Base-by-base conservation (phyloP, 2,329 filamentous ascomycete genomes). In the Penicillium aurantiogriseum region DNA sequence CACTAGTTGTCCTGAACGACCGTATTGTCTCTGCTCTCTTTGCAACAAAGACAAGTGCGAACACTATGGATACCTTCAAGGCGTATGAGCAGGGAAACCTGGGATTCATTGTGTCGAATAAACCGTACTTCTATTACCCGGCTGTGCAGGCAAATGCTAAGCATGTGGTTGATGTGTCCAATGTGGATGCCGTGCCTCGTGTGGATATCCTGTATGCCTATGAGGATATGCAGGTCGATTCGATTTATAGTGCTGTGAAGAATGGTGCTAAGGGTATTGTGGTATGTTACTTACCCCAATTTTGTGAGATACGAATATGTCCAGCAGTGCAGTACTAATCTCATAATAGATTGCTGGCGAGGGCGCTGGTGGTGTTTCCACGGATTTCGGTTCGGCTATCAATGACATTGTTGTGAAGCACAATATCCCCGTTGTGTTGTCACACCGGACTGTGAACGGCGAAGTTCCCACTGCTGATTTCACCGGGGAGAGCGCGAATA, bases 11-110 rank as follows among this genome's bases (percentile, higher is more conserved):
- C 2, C 71, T 88, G 56, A 87, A 87, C 67, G 85, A 87, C 69
- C 81, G 84, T 55, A 86, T 87, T 63, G 79, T 79, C 5, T 79
- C 75, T 21, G 81, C 83, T 19, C 85, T 80, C 65, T 87, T 83
- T 71, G 82, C 77, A 4, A 83, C 82, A 51, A 88, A 88, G 73
- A 84, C 80, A 33, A 83, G 87, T 64, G 83, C 85, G 49, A 87
- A 88, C 72, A 78, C 81, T 2, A 75, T 87, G 48, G 85, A 88
- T 65, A 85, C 85, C 8, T 88, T 88, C 78, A 81, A 79, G 66
- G 78, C 81, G 1, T 74, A 74, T 15, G 85, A 88, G 71, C 77
- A 79, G 62, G 83, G 85, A 2, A 80, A 80, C 58, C 75, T 88
- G 0, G 85, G 85, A 36, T 76, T 79, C 56, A 82, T 88, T 67